These are phyloP conservation scores for Steccherinum ochraceum DNA, from an alignment of 768 basidiomycete species.

Conservation along the genomic window DNA sequence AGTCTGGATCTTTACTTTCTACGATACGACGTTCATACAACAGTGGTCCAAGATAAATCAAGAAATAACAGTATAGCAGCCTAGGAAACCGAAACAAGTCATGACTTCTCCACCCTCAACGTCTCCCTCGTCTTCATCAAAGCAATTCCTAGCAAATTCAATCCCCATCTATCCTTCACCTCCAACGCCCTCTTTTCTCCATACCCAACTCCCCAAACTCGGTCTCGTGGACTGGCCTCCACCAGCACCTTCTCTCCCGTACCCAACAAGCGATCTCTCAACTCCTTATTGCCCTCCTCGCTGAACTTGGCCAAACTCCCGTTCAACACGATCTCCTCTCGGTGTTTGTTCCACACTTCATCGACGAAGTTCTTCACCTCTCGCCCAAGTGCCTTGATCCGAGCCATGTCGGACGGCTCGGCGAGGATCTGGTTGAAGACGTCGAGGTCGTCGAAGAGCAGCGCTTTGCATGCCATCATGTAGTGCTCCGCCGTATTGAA, in stretches of 20 bases:
- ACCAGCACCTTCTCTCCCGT: constrained; percentile 45
- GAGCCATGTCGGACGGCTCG: constrained; percentile 25
- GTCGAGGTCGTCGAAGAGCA: constrained; percentile 42
- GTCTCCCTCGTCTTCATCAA: constrained; percentile 34
- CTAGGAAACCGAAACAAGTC: too few relatives aligned
- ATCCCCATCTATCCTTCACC: constrained; percentile 41
- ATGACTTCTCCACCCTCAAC: constrained; percentile 31
- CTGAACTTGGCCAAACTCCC: constrained; percentile 52
- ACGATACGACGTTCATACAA: too few relatives aligned
- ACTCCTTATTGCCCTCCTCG: constrained; percentile 31
- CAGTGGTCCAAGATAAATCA: too few relatives aligned
- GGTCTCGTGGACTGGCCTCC: constrained; percentile 54
- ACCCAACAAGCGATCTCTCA: constrained; percentile 34
- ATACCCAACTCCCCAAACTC: constrained; percentile 61
- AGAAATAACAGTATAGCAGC: too few relatives aligned
- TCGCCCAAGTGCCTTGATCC: constrained; percentile 50
- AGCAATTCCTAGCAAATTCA: constrained; percentile 49
- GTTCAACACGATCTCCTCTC: constrained; percentile 45
- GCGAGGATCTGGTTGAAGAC: constrained; percentile 38
- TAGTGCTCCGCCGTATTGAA: constrained; percentile 55
- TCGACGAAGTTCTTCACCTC: constrained; percentile 44
- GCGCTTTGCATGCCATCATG: constrained; percentile 64
- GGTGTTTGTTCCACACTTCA: constrained; percentile 36
- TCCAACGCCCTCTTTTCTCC: constrained; percentile 41
- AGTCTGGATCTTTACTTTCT: too few relatives aligned